These are phyloP conservation scores for Candida orba DNA, from an alignment of 805 yeast species.

Conservation along the genomic window DNA sequence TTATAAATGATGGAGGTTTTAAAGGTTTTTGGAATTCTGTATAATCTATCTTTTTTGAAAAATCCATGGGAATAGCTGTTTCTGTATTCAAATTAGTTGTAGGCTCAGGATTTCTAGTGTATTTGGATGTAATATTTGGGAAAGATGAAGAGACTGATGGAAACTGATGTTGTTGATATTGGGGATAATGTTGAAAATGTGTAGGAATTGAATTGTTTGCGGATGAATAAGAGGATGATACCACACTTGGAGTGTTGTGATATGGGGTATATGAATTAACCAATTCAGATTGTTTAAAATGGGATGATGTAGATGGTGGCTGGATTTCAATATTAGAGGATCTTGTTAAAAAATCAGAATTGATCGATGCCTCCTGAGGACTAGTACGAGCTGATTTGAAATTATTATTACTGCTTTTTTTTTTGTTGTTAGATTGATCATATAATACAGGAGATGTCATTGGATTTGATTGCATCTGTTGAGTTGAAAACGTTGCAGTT, in stretches of 20 bases:
- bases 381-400: background rate
- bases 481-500: conserved; percentile 2
- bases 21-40: conserved; percentile 16
- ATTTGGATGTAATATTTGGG: conserved; percentile 4
- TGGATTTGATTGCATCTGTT: conserved; percentile 6
- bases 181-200: conserved; percentile 6
- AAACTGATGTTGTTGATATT: conserved; percentile 8
- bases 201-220: conserved; percentile 23
- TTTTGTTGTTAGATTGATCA: background rate
- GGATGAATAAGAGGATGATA: conserved; percentile 38
- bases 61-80: conserved; percentile 11
- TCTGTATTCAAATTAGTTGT: conserved; percentile 4
- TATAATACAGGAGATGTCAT: conserved; percentile 5
- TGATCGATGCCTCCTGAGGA: conserved; percentile 3
- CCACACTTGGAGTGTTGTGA: conserved; percentile 43
- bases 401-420: too few species aligned
- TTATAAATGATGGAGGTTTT: conserved; percentile 2
- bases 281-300: conserved; percentile 20
- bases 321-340: conserved; percentile 22
- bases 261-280: conserved; percentile 27
- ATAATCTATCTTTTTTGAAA: conserved; percentile 7
- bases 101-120: conserved; percentile 1
- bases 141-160: conserved; percentile 11
- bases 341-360: conserved; percentile 6
- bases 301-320: conserved; percentile 24